Conservation (phyloP, 192 early-diverging fungal species). For the Pecoramyces ruminantium region DNA sequence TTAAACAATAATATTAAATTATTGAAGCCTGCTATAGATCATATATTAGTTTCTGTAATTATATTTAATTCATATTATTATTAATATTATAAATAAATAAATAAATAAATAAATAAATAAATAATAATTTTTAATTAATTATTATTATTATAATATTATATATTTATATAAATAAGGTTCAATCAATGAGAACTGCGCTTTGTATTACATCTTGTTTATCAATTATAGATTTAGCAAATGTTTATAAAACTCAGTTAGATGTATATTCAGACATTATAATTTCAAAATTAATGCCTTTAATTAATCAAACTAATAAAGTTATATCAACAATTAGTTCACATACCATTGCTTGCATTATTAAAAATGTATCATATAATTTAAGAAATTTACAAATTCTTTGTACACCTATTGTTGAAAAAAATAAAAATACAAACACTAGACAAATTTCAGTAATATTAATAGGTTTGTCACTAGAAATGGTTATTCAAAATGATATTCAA, state of each 20-base stretch:
- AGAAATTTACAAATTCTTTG: not conserved
- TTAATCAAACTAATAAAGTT: not conserved
- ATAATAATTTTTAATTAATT: too few species aligned
- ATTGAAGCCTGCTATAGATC: not conserved
- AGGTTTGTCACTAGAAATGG: not conserved
- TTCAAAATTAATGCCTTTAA: not conserved
- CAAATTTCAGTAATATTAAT: not conserved
- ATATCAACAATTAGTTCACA: not conserved
- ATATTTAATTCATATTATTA: not conserved
- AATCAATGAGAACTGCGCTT: not conserved
- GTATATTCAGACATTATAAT: not conserved
- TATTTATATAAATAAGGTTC: not conserved
- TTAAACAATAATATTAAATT: not conserved
- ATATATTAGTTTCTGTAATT: not conserved
- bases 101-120: too few species aligned
- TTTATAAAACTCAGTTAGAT: not conserved
- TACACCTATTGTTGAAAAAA: not conserved
- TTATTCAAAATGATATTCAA: not conserved
- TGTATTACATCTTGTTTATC: not conserved
- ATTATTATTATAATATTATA: too few species aligned
- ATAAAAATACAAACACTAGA: not conserved
- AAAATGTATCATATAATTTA: not conserved
- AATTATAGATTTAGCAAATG: not conserved
- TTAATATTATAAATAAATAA: too few species aligned
- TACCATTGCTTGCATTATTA: not conserved